phyloP scores from a whole-genome alignment of 345 rosid species.

The Stellera chamaejasme region DNA sequence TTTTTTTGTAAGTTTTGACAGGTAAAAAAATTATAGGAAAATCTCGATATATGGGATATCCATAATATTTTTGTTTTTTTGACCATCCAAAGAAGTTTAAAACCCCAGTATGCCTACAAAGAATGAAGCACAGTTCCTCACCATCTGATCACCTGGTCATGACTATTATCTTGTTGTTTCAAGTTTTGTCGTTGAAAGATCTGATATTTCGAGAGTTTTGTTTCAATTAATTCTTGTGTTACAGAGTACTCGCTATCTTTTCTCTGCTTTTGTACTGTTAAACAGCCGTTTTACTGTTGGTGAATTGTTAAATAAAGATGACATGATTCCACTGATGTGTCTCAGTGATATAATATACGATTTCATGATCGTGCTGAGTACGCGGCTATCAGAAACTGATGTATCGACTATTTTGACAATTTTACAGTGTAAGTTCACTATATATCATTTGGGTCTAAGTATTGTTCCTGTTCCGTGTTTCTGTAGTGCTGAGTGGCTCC shows the following conservation, averaged over 20 bases:
- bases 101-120: too few species aligned
- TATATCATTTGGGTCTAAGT: not conserved
- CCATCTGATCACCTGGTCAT: too few species aligned
- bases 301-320: not conserved
- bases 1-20: too few species aligned
- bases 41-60: too few species aligned
- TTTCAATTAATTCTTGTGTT: not conserved
- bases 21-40: too few species aligned
- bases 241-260: conserved; percentile 2
- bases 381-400: conserved; percentile 64
- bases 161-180: not conserved
- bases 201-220: not conserved
- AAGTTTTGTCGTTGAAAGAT: not conserved
- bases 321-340: conserved; percentile 1
- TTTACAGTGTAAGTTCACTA: conserved; percentile 51
- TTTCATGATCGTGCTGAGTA: conserved; percentile 64
- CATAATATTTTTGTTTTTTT: too few species aligned
- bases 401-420: conserved; percentile 71
- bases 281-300: not conserved
- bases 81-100: too few species aligned
- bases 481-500: not conserved
- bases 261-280: not conserved
- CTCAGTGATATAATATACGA: conserved; percentile 89
- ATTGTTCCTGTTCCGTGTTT: not conserved
- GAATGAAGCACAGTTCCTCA: too few species aligned